phyloP scores from a whole-genome alignment of 1,139 yeast species.

The Protomyces macrosporus region DNA sequence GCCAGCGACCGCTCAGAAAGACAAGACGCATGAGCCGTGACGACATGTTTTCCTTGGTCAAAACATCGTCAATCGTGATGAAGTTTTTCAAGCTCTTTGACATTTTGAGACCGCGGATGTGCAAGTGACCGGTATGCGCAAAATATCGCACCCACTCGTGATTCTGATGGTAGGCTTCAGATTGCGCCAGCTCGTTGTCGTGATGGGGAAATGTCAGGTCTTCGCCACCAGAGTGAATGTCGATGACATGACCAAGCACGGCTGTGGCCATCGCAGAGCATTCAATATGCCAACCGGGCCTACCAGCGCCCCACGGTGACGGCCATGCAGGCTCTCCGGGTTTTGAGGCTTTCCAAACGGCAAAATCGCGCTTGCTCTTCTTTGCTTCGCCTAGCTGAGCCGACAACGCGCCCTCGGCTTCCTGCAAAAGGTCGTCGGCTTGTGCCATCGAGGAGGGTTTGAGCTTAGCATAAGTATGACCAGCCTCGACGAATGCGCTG shows the following conservation, averaged over 20 bases:
- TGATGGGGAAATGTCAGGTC: constrained; percentile 99
- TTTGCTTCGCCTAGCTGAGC: constrained; percentile 45
- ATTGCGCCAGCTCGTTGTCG: constrained; percentile 95
- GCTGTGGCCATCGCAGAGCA: constrained; percentile 99
- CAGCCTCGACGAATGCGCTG: constrained; percentile 62
- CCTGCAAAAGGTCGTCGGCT: constrained; percentile 75
- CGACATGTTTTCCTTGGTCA: constrained; percentile 50
- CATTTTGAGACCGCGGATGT: constrained; percentile 98
- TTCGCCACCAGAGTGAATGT: constrained; percentile 94
- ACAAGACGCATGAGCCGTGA: constrained; percentile 83
- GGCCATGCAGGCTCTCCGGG: constrained; percentile 97
- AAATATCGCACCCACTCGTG: constrained; percentile 96
- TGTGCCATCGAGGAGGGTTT: constrained; percentile 86
- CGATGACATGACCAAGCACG: constrained; percentile 74
- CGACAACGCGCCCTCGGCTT: constrained; percentile 78
- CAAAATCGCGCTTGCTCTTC: constrained; percentile 77
- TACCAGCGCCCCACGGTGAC: constrained; percentile 94
- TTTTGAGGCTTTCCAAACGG: constrained; percentile 92
- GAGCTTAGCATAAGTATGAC: constrained; percentile 82
- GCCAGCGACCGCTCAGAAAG: constrained; percentile 90
- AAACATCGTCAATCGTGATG: constrained; percentile 88
- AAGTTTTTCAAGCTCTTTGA: constrained; percentile 90
- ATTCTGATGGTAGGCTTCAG: constrained; percentile 86
- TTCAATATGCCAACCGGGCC: constrained; percentile 99
- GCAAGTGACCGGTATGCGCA: constrained; percentile 93